phyloP scores from a whole-genome alignment of 1,139 yeast species.

The Zygosaccharomyces pseudobailii region DNA sequence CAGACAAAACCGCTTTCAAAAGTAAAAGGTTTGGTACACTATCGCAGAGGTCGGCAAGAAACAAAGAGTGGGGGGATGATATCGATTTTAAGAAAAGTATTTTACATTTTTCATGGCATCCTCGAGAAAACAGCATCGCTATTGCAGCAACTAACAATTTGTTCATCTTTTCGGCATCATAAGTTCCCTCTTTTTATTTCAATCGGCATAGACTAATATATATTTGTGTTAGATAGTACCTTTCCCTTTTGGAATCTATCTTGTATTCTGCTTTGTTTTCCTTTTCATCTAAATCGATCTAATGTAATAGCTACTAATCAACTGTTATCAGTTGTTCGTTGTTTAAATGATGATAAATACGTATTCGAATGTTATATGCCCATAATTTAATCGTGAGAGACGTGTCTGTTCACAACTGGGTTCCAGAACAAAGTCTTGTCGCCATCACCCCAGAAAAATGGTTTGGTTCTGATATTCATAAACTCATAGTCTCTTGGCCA shows the following conservation, averaged over 20 bases:
- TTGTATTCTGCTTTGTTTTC: background rate
- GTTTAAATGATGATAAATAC: background rate
- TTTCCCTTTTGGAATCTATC: background rate
- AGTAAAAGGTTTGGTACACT: conserved; percentile 31
- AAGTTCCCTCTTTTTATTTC: conserved; percentile 13
- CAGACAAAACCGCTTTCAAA: conserved; percentile 96
- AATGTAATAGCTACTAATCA: background rate
- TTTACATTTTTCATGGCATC: conserved; percentile 97
- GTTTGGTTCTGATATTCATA: conserved; percentile 81
- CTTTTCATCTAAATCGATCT: background rate
- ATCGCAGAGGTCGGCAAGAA: conserved; percentile 35
- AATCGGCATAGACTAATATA: conserved; percentile 3
- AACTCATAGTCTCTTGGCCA: conserved; percentile 89
- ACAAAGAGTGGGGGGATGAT: conserved; percentile 65
- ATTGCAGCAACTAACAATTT: conserved; percentile 97
- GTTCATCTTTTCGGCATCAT: conserved; percentile 69
- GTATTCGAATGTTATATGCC: background rate
- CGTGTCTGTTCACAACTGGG: conserved; percentile 82
- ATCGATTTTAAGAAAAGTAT: conserved; percentile 94
- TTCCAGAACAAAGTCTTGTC: conserved; percentile 98
- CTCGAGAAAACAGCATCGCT: conserved; percentile 92
- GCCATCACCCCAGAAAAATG: conserved; percentile 98
- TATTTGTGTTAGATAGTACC: conserved; percentile 3
- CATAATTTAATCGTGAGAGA: conserved; percentile 24
- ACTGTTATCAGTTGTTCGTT: background rate